These are phyloP conservation scores for Fusarium oxysporum DNA, from an alignment of 2,329 filamentous ascomycete genomes.

Conservation along the genomic window DNA sequence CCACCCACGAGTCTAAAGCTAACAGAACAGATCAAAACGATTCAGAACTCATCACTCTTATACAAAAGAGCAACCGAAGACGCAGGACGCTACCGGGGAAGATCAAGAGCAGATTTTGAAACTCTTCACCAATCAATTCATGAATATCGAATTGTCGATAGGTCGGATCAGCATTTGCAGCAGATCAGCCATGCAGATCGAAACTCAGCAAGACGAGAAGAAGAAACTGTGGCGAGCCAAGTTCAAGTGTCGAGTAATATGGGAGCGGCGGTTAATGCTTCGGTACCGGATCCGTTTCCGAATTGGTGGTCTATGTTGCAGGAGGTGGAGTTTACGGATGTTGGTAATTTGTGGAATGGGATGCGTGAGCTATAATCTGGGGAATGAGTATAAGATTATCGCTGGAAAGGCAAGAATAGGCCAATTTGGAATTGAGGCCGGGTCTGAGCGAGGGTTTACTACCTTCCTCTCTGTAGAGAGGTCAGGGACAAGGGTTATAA, in stretches of 20 bases:
- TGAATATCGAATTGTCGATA: conserved; percentile 35
- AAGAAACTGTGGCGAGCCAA: not conserved
- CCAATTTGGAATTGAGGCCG: no score
- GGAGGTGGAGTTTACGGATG: conserved; percentile 39
- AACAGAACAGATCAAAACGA: conserved; percentile 36
- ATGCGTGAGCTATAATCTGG: not conserved
- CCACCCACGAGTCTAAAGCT: fast-evolving
- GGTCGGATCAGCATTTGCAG: conserved; percentile 37
- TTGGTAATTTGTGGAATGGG: conserved; percentile 25
- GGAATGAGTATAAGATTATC: no score
- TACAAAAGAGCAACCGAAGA: conserved; percentile 41
- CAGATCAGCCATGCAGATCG: conserved; percentile 38
- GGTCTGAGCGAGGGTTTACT: no score
- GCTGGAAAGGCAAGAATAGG: no score
- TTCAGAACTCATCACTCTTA: conserved; percentile 34
- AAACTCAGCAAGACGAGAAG: not conserved
- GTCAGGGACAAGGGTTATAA: not conserved
- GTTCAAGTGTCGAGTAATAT: not conserved
- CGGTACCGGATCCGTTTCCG: conserved; percentile 34
- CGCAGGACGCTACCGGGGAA: conserved; percentile 27
- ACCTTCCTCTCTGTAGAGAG: not conserved
- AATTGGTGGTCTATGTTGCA: conserved; percentile 45
- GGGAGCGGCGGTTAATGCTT: not conserved
- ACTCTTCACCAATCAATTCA: conserved; percentile 38
- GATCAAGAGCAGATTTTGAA: conserved; percentile 38